Conservation (phyloP, 352 stramenopile species). For the Phytophthora foliorum region DNA sequence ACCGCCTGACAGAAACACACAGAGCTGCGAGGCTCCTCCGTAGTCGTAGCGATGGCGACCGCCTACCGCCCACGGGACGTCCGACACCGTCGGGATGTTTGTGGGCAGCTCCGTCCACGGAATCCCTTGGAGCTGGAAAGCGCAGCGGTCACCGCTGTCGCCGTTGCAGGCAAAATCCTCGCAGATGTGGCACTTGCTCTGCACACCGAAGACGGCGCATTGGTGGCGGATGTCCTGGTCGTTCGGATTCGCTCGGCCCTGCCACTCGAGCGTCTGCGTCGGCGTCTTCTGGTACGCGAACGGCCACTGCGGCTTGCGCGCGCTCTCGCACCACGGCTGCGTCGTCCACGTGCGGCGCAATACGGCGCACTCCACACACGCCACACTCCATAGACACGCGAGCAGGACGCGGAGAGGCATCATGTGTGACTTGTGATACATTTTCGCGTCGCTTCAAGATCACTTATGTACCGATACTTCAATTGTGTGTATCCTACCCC, state of each 20-base stretch:
- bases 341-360: conserved; percentile 88
- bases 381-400: neutral
- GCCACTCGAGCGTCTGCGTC: conserved; percentile 84
- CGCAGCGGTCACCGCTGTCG: conserved; percentile 57
- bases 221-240: conserved; percentile 93
- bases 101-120: conserved; percentile 61
- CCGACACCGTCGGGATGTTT: conserved; percentile 95
- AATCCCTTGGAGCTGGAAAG: conserved; percentile 95
- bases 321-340: conserved; percentile 89
- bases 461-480: conserved; percentile 4
- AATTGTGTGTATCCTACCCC: neutral
- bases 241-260: conserved; percentile 91
- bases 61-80: conserved; percentile 94
- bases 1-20: conserved; percentile 90
- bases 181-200: conserved; percentile 96
- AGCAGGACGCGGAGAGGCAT: neutral
- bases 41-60: conserved; percentile 95
- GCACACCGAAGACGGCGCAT: conserved; percentile 89
- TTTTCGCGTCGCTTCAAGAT: conserved; percentile 34
- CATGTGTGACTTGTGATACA: conserved; percentile 18
- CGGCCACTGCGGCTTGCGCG: conserved; percentile 90
- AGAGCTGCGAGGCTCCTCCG: conserved; percentile 81
- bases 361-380: conserved; percentile 53
- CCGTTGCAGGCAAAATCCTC: conserved; percentile 87
- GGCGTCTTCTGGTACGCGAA: conserved; percentile 94